Evolutionary conservation across 352 stramenopile genomes (phyloP), one percentile per base, ranked within the genome.

Genomic region (Aphanomyces stellatus): DNA sequence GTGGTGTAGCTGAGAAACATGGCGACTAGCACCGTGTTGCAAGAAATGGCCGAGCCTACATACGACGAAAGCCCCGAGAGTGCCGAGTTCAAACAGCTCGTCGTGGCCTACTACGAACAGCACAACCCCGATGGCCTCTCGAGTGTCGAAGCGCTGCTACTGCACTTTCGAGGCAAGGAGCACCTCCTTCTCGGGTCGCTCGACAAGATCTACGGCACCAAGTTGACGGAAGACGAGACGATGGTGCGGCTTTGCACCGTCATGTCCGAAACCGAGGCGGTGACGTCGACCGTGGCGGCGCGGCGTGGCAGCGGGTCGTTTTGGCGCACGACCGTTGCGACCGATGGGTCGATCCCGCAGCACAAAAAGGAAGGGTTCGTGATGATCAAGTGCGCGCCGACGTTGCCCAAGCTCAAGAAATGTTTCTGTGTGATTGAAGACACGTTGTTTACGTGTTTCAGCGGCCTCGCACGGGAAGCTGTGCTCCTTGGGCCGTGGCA

Each of bases 121-220:
- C 60, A 67, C 49, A 67, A 67, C 19, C 60, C 60, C 33, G 60
- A 67, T 13, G 60, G 41, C 13, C 60, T 67, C 17, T 6, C 46
- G 0, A 34, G 46, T 19, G 28, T 67, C 4, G 60, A 67, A 22
- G 60, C 60, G 0, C 35, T 67, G 4, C 28, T 67, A 41, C 19
- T 67, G 40, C 48, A 67, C 30, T 67, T 67, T 60, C 43, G 49
- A 42, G 60, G 60, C 43, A 59, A 82, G 13, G 82, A 92, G 63
- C 64, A 70, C 15, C 72, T 79, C 1, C 69, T 92, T 0, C 53
- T 91, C 0, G 73, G 78, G 15, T 82, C 90, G 35, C 65, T 92
- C 11, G 82, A 92, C 65, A 76, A 76, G 6, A 85, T 92, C 31
- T 88, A 91, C 57, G 75, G 76, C 8, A 88, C 84, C 0, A 46